phyloP scores from a whole-genome alignment of 345 rosid genomes.

The Eutrema japonicum region DNA sequence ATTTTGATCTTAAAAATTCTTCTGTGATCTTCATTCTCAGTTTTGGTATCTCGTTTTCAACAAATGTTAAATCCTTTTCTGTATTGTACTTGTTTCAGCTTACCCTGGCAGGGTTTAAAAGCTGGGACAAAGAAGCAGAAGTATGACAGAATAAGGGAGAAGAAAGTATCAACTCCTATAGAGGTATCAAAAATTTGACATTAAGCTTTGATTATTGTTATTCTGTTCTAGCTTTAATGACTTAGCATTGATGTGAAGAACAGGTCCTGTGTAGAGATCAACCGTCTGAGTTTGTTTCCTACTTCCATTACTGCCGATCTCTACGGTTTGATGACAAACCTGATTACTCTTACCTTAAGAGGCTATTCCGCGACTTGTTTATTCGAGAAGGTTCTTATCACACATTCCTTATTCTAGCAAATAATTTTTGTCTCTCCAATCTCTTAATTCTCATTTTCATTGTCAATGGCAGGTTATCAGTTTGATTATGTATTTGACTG shows the following conservation, averaged over 20 bases:
- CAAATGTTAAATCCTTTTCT: not conserved
- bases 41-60: not conserved
- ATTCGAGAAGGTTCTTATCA: conserved; percentile 67
- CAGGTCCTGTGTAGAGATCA: conserved; percentile 75
- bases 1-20: not conserved
- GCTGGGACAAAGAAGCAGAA: conserved; percentile 88
- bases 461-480: conserved; percentile 59
- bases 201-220: not conserved
- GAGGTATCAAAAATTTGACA: conserved; percentile 50
- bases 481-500: conserved; percentile 81
- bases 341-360: conserved; percentile 83
- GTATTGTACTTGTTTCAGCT: conserved; percentile 50
- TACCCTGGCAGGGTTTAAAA: conserved; percentile 85
- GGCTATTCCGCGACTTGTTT: conserved; percentile 81
- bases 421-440: not conserved
- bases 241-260: conserved; percentile 6
- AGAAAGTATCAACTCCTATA: conserved; percentile 75
- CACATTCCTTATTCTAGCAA: not conserved
- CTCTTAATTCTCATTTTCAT: not conserved
- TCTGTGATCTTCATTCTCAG: conserved; percentile 8
- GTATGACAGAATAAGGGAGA: conserved; percentile 79
- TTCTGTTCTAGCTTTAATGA: conserved; percentile 3
- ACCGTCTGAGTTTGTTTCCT: conserved; percentile 72
- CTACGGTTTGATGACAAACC: conserved; percentile 83
- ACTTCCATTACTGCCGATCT: conserved; percentile 77